A percentile compares a stretch with the other conserved stretches of the same genome.
Evolutionary conservation across 192 early-diverging fungal genomes (phyloP).

Genomic region (Paraglomus brasilianum): DNA sequence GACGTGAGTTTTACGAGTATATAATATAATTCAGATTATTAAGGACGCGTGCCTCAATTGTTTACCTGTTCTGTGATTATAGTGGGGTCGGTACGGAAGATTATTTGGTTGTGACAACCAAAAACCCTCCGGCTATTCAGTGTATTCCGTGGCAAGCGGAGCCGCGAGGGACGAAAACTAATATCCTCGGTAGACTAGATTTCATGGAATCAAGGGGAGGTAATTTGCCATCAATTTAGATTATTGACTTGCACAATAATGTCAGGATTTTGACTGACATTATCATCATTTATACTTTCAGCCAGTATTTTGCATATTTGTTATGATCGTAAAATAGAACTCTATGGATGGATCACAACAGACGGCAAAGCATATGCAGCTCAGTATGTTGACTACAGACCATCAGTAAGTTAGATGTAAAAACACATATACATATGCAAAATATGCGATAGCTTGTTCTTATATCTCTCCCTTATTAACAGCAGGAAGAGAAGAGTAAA

Average conservation of each 20-base stretch:
- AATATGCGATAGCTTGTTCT: constrained; percentile 23
- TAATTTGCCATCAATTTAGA: constrained; percentile 21
- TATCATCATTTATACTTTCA: constrained; percentile 21
- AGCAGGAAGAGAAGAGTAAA: constrained; percentile 1
- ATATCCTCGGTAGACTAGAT: constrained; percentile 31
- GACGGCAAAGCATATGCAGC: constrained; percentile 68
- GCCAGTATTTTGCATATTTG: constrained; percentile 7
- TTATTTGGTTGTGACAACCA: constrained; percentile 67
- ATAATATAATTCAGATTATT: constrained; percentile 16
- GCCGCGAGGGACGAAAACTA: constrained; percentile 25
- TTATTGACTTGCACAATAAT: too few species aligned
- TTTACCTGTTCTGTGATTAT: not conserved
- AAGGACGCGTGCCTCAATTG: not conserved
- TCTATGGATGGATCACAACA: constrained; percentile 57
- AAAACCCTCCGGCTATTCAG: constrained; percentile 66
- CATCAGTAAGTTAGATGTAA: constrained; percentile 22
- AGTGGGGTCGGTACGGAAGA: constrained; percentile 66
- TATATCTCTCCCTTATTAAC: not conserved
- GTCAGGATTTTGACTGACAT: constrained; percentile 24
- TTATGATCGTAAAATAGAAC: constrained; percentile 40
- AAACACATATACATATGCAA: constrained; percentile 23
- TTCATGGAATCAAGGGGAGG: constrained; percentile 41
- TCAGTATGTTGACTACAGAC: constrained; percentile 39
- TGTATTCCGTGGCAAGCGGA: constrained; percentile 72
- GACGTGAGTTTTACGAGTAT: constrained; percentile 11